Percentiles rank a stretch among this genome's conserved stretches.
phyloP scores from a whole-genome alignment of 345 rosid genomes.

The Eucalyptus rudis region DNA sequence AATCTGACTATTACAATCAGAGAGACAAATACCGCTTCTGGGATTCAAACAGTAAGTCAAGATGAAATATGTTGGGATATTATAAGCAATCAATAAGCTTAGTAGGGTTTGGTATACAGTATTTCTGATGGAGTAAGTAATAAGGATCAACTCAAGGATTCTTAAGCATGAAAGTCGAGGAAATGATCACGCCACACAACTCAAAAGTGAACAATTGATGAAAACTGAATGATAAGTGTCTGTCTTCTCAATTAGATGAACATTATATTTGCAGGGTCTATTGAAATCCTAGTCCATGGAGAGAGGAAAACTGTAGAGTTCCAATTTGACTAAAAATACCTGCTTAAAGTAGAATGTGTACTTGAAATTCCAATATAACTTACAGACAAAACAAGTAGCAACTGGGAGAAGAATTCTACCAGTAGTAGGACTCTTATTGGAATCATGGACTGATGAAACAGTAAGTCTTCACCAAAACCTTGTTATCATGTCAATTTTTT shows the following conservation, averaged over 20 bases:
- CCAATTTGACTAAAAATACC: background rate
- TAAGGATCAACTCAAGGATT: background rate
- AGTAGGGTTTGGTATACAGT: background rate
- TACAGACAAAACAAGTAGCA: background rate
- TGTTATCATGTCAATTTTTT: background rate
- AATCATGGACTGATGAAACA: background rate
- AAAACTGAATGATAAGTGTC: background rate
- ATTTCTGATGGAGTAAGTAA: background rate
- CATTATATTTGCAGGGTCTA: background rate
- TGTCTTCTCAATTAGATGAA: background rate
- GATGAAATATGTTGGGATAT: background rate
- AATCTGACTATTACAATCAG: background rate
- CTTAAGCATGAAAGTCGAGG: background rate
- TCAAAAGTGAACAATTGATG: background rate
- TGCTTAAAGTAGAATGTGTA: background rate
- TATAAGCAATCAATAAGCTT: background rate
- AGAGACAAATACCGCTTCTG: background rate
- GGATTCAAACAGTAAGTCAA: background rate
- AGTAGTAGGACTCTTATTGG: background rate
- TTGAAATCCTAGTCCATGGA: background rate
- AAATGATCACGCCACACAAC: background rate
- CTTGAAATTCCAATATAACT: background rate
- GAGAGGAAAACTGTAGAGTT: background rate
- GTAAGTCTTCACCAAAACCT: background rate
- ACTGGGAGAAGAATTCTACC: background rate